Percentiles rank a stretch among this genome's conserved stretches.
These are phyloP conservation scores for Sporisorium graminicola DNA, from an alignment of 1,284 basidiomycete species.

Conservation along the genomic window DNA sequence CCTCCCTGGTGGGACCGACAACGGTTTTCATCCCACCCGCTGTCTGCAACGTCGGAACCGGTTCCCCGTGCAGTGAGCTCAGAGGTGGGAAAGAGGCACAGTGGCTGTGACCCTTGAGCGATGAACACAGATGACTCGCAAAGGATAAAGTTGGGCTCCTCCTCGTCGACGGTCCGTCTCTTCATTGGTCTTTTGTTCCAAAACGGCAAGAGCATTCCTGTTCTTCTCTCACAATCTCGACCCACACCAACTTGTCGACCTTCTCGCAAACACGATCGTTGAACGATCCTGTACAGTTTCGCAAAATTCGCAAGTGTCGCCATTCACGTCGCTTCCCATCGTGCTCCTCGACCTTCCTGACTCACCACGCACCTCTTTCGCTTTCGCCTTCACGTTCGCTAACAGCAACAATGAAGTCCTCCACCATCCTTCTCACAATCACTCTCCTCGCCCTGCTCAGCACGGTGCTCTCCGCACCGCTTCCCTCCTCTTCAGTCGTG, in stretches of 20 bases:
- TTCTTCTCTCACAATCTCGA: neutral
- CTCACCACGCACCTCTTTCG: neutral
- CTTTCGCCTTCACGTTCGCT: neutral
- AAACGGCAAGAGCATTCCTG: neutral
- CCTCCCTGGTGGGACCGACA: neutral
- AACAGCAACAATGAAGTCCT: conserved; percentile 2
- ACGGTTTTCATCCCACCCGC: neutral
- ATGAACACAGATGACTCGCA: too few species aligned
- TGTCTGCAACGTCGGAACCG: neutral
- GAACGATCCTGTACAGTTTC: neutral
- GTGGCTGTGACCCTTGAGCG: neutral
- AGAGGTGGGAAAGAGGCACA: neutral
- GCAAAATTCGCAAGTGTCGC: neutral
- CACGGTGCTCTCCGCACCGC: neutral
- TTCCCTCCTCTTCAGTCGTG: conserved; percentile 8
- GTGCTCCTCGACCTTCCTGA: neutral
- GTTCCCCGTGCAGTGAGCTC: neutral
- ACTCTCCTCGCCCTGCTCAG: conserved; percentile 5
- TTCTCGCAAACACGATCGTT: neutral
- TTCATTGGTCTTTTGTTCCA: neutral
- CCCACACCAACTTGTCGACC: neutral
- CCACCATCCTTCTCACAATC: neutral
- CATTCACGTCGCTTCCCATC: neutral
- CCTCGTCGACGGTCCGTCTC: neutral
- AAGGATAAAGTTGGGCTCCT: too few species aligned